Base-by-base conservation (phyloP, 2,329 filamentous ascomycete species). In the Aureobasidium sp. region DNA sequence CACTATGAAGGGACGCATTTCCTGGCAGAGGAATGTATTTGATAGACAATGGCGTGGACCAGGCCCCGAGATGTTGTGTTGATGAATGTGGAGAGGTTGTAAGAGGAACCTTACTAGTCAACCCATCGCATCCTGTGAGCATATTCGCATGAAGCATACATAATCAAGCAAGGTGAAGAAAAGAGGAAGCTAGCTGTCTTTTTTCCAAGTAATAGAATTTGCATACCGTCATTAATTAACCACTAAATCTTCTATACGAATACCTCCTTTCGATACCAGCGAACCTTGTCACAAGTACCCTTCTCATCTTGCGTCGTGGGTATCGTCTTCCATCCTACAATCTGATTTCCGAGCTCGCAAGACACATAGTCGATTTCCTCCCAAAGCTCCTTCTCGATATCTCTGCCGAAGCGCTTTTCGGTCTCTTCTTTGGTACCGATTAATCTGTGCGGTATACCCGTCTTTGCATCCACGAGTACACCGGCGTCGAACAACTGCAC, bases 311-410 rank as follows among this genome's bases (percentile, higher is more conserved):
- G 4, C 2, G 41, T 34, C 4, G 39, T 42, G 11, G 60, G 42
- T 36, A 57, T 36, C 1, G 49, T 29, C 11, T 42, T 53, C 66
- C 66, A 67, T 4, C 66, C 65, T n/a, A 63, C 58, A 25, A 67
- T 29, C 48, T 59, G 53, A n/a, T 64, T 48, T 21, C 64, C 66
- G 13, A 67, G 57, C 39, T 67, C 62, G 34, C 66, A 69, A 4
- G 64, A 63, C n/a, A 63, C 65, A 58, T 65, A 42, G 27, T 66
- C 63, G 21, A 70, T 50, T 37, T 67, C 57, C 52, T 66, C 62
- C 66, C 65, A 70, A 21, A 70, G 62, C 37, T 60, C 65, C 8
- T 42, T 63, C 54, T 71, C 69, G 6, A 69, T 21, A 63, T 70
- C 69, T 13, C 64, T 57, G 2, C 68, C 69, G 49, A 71, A 70